Conservation (phyloP, 495 filamentous ascomycete species). For the Hypoxylon fuscum region DNA sequence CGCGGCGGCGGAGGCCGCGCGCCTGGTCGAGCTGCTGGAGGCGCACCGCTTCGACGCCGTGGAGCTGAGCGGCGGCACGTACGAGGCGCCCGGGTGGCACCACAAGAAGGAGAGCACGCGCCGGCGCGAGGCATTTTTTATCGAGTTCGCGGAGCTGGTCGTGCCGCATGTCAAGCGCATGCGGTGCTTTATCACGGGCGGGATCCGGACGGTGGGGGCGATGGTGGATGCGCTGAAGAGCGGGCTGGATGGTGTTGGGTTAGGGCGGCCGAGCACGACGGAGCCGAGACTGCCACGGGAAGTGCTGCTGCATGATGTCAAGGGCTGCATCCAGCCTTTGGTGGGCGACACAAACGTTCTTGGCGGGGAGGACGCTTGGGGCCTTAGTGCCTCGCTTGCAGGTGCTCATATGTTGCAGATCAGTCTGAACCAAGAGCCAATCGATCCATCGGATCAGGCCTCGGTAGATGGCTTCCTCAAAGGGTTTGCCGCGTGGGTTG, state of each 20-base stretch:
- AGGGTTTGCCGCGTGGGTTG: slow-evolving; percentile 29
- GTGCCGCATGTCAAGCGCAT: slow-evolving; percentile 62
- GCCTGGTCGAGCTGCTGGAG: slow-evolving; percentile 66
- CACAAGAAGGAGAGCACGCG: slow-evolving; percentile 64
- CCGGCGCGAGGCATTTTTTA: slow-evolving; percentile 70
- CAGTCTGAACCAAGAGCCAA: slow-evolving; percentile 62
- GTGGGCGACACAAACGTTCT: slow-evolving; percentile 29
- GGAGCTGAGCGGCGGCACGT: slow-evolving; percentile 70
- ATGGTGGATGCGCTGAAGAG: slow-evolving; percentile 68
- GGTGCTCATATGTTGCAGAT: slow-evolving; percentile 54
- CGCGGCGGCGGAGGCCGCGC: slow-evolving; percentile 60
- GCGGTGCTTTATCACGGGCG: slow-evolving; percentile 69
- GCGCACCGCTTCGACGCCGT: slow-evolving; percentile 67
- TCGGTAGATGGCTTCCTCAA: slow-evolving; percentile 19
- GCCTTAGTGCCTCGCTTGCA: slow-evolving; percentile 25
- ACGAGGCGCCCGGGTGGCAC: slow-evolving; percentile 63
- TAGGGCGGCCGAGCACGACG: slow-evolving; percentile 63
- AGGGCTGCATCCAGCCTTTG: slow-evolving; percentile 53
- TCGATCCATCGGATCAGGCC: slow-evolving; percentile 47
- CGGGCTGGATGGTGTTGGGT: slow-evolving; percentile 63
- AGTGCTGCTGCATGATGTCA: slow-evolving; percentile 56
- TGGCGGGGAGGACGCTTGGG: slow-evolving; percentile 23
- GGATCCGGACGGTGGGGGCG: slow-evolving; percentile 65
- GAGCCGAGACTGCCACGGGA: slow-evolving; percentile 60
- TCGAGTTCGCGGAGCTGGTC: slow-evolving; percentile 71